Percentiles rank a stretch among this genome's conserved stretches.
Evolutionary conservation across 176 grass and related monocot genomes (phyloP).

Genomic region (Oryza meyeriana): DNA sequence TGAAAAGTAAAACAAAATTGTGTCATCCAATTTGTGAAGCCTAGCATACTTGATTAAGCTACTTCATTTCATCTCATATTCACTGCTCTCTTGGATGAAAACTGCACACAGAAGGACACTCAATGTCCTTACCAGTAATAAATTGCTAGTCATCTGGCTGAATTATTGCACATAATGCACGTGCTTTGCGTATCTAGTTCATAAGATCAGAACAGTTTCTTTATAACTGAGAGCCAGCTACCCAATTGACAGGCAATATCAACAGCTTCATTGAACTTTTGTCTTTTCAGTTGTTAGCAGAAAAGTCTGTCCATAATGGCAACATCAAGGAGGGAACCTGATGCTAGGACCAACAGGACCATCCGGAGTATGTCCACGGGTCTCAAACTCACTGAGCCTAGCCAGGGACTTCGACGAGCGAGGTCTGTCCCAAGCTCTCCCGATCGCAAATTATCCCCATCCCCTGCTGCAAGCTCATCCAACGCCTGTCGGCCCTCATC

Average conservation of each 20-base stretch:
- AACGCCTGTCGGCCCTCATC: not conserved
- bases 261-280: not conserved
- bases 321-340: slow-evolving; percentile 36
- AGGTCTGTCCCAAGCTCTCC: slow-evolving; percentile 42
- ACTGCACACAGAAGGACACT: not conserved
- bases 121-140: not conserved
- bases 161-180: not conserved
- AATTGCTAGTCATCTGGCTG: not conserved
- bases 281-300: not conserved
- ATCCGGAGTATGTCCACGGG: not conserved
- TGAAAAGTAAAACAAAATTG: not conserved
- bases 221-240: not conserved
- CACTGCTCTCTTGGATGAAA: not conserved
- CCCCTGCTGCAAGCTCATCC: slow-evolving; percentile 13
- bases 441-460: slow-evolving; percentile 16
- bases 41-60: not conserved
- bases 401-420: slow-evolving; percentile 14
- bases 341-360: slow-evolving; percentile 1
- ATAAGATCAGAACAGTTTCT: not conserved
- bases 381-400: not conserved
- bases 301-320: slow-evolving; percentile 14
- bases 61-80: not conserved
- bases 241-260: not conserved
- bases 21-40: not conserved
- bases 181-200: not conserved